Conservation (phyloP, 2,329 filamentous ascomycete genomes). For the Pyrenochaeta sp. region DNA sequence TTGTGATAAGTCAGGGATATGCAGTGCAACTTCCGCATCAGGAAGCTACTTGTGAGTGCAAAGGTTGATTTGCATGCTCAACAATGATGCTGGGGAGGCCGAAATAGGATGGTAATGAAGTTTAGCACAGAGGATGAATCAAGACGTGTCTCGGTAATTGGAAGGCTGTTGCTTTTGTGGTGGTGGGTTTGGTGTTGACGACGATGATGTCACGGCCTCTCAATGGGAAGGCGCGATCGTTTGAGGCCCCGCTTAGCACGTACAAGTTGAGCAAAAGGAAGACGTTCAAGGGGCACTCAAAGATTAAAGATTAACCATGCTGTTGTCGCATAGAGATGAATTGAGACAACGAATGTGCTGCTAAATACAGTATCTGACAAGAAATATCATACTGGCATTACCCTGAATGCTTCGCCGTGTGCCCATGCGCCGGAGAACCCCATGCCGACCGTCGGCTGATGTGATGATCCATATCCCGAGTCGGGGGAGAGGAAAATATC, state of each 20-base stretch:
- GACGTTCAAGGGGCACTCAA: not conserved
- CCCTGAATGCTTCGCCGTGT: not conserved
- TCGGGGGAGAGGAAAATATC: slow-evolving; percentile 1
- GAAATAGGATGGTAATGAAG: not conserved
- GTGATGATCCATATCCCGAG: not conserved
- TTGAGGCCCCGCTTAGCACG: not conserved
- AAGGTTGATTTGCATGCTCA: slow-evolving; percentile 6
- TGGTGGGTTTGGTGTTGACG: not conserved
- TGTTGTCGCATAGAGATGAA: not conserved
- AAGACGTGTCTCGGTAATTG: not conserved
- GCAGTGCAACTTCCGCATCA: slow-evolving; percentile 21
- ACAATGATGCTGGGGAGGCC: not conserved
- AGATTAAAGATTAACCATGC: not conserved
- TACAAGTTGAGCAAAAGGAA: not conserved
- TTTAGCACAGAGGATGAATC: not conserved
- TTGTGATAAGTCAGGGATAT: slow-evolving; percentile 21
- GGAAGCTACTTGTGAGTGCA: slow-evolving; percentile 23
- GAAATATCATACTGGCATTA: not conserved
- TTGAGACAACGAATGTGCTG: not conserved
- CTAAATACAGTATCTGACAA: not conserved
- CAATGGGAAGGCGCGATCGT: not conserved
- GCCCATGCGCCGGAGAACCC: not conserved
- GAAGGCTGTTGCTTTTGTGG: not conserved
- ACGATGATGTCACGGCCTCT: not conserved
- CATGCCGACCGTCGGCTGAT: not conserved